Percentiles rank a stretch among this genome's conserved stretches.
These are phyloP conservation scores for Lasiodiplodia gonubiensis DNA, from an alignment of 2,329 filamentous ascomycete genomes.

Conservation along the genomic window DNA sequence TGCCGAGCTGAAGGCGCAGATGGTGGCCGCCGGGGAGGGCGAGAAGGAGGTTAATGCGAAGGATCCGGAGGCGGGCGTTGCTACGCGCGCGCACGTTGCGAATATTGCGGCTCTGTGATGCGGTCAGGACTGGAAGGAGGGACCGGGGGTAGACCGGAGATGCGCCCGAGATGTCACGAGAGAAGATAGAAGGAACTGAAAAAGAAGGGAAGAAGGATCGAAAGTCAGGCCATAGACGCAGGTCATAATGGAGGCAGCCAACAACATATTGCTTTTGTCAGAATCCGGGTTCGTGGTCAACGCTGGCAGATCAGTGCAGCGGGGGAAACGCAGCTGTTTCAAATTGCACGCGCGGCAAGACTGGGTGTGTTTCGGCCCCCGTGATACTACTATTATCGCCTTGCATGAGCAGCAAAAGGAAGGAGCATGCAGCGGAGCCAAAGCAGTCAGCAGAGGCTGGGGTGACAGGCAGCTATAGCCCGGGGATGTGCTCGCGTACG, in stretches of 20 bases:
- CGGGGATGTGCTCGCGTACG: not conserved
- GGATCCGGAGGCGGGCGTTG: not conserved
- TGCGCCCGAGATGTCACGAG: not conserved
- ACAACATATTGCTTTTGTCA: too few relatives aligned
- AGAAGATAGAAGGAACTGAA: not conserved
- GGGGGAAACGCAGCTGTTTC: not conserved
- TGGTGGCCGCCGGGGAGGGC: not conserved
- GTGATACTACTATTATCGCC: not conserved
- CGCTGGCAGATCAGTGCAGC: too few relatives aligned
- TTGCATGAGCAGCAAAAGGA: not conserved
- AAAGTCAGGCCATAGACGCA: too few relatives aligned
- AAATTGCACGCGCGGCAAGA: not conserved
- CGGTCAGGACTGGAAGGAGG: not conserved
- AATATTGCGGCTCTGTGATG: conserved; percentile 15
- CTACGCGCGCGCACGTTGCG: not conserved
- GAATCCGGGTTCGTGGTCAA: too few relatives aligned
- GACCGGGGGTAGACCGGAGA: not conserved
- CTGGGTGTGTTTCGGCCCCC: too few relatives aligned
- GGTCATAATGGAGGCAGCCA: too few relatives aligned
- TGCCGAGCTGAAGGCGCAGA: conserved; percentile 31
- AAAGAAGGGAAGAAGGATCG: too few relatives aligned
- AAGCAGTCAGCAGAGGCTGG: not conserved
- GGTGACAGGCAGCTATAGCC: not conserved
- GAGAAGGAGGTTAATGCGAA: not conserved
- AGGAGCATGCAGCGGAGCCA: not conserved